Conservation (phyloP, 2,329 filamentous ascomycete species). For the Fusarium musae region DNA sequence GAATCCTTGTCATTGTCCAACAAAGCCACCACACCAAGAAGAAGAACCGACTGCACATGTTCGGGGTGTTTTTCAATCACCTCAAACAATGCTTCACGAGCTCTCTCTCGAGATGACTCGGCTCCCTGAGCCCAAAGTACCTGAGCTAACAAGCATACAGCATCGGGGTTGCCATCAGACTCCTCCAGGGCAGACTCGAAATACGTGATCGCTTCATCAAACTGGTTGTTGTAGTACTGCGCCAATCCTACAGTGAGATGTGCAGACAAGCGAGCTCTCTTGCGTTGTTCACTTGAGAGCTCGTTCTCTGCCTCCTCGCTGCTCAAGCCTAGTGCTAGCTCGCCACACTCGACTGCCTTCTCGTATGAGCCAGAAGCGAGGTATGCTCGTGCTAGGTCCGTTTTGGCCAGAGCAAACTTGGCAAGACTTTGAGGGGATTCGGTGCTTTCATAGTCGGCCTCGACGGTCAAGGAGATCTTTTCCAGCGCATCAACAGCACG, state of each 20-base stretch:
- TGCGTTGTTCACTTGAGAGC: constrained; percentile 71
- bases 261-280: constrained; percentile 81
- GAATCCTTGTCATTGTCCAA: constrained; percentile 83
- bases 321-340: constrained; percentile 82
- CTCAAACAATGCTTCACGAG: constrained; percentile 82
- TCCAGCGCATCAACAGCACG: constrained; percentile 73
- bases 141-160: constrained; percentile 87
- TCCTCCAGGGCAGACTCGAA: constrained; percentile 85
- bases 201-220: constrained; percentile 77
- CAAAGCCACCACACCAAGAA: constrained; percentile 86
- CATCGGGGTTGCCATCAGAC: constrained; percentile 80
- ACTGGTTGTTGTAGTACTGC: constrained; percentile 75
- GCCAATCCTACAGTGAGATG: constrained; percentile 88
- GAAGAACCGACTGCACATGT: constrained; percentile 81
- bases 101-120: constrained; percentile 77
- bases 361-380: constrained; percentile 75
- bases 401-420: constrained; percentile 83
- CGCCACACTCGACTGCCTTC: constrained; percentile 80
- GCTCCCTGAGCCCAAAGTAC: constrained; percentile 92
- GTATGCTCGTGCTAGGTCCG: constrained; percentile 86
- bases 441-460: constrained; percentile 84
- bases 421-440: constrained; percentile 80
- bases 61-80: constrained; percentile 78
- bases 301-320: constrained; percentile 76
- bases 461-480: constrained; percentile 74